Evolutionary conservation across 345 rosid genomes (phyloP), one percentile per base, ranked within the genome.

Genomic region (Bruguiera parviflora): DNA sequence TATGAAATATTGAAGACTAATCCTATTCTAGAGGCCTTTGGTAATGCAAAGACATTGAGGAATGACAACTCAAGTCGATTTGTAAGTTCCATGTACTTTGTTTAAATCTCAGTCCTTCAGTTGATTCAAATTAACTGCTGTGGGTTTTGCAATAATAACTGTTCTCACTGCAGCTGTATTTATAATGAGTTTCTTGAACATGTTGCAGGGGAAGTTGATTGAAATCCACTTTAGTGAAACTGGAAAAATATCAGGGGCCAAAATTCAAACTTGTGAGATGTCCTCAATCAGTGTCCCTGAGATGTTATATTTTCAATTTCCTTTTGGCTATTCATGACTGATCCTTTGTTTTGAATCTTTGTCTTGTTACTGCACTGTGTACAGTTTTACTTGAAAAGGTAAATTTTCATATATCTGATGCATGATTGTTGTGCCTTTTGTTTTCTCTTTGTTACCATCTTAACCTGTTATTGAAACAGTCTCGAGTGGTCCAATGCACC

Each of bases 381-480:
- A 79, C 87, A 95, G 99, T 95, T 87, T 86, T 95, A 71, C 94
- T 95, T 70, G 99, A 95, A 79, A 95, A 95, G 99, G 98, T 95
- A 87, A 72, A 69, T 61, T 62, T 53, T 66, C 67, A 16, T 75
- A 35, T 35, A n/a, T 43, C 46, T 29, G 18, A 22, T 72, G 51
- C 74, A 24, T 77, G 27, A 64, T 71, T 13, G 35, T 32, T 28
- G 11, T 31, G 58, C 70, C n/a, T 69, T 67, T 3, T 33, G 19
- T 63, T 47, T 63, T 24, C 78, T 65, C 20, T 22, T 16, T 62
- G 51, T 77, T 52, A 58, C 78, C 49, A 62, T 78, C 29, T 65
- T 73, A 24, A 62, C 73, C 61, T 72, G n/a, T 80, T 71, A 53
- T 58, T 52, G 78, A 75, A 85, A 81, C 96, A 95, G 99, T 95